Evolutionary conservation across 768 basidiomycete genomes (phyloP), one percentile per base, ranked within the genome.

Genomic region (Asterophora parasitica): DNA sequence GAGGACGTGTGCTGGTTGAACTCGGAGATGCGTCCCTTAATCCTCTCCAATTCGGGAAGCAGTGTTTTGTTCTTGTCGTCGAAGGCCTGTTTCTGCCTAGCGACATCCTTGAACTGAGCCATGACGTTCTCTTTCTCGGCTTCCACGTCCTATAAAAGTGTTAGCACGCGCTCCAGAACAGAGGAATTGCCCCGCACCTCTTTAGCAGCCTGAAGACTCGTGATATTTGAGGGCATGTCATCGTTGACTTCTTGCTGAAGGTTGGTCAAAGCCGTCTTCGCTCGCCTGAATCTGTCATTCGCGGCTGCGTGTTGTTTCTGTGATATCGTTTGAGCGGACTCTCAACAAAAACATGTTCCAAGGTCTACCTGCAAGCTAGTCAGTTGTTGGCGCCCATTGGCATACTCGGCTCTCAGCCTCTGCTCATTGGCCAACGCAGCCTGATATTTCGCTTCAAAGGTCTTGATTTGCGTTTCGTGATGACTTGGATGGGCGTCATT

Each of bases 171-270:
- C 37, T 4, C 33, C 9, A 23, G 17, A 50, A 35, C 10, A 27
- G 7, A 39, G n/a, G 7, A n/a, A 46, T 15, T 10, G 56, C 82
- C 84, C 56, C 12, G 12, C 30, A 82, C 85, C 55, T 72, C 61
- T 59, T 80, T 78, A 4, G 74, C 78, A 9, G 64, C 70, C 49
- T 83, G 69, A 11, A 87, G 65, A 11, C 74, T 76, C 16, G 75
- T 69, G n/a, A 87, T 69, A 55, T 77, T 75, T 6, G 77, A 77
- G 1, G 86, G 83, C 61, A 85, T 67, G 10, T 86, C 84, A 15
- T 87, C 83, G 48, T 84, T 85, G 10, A 75, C 73, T 51, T 85
- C 83, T 30, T 75, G 67, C 52, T 83, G 77, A 13, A 86, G 59
- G 16, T 65, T 64, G 26, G 59, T 56, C 33, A 77, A 34, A 3